A percentile compares a stretch with the other conserved stretches of the same genome.
Evolutionary conservation across 495 filamentous ascomycete genomes (phyloP).

Genomic region (Trichoderma orchidacearum): DNA sequence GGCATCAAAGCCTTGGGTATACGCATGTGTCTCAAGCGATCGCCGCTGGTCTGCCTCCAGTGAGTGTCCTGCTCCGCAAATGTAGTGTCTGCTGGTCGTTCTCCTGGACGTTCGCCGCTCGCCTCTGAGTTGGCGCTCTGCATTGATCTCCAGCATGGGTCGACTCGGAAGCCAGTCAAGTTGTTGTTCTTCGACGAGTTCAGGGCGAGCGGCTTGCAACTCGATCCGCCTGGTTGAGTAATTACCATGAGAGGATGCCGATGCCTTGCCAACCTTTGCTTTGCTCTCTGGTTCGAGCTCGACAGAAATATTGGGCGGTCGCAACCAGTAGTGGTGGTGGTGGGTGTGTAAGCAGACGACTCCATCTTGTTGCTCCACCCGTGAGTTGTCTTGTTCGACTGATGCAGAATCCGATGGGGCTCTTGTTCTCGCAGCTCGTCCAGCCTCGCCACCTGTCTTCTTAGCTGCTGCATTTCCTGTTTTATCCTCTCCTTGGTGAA

Average conservation of each 20-base stretch:
- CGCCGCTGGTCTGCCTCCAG: not conserved
- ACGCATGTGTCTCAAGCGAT: not conserved
- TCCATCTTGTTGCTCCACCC: not conserved
- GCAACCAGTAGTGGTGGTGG: constrained; percentile 43
- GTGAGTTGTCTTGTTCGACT: not conserved
- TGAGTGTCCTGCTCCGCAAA: not conserved
- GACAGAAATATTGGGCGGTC: constrained; percentile 6
- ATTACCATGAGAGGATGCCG: not conserved
- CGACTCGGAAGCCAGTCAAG: not conserved
- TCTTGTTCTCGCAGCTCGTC: not conserved
- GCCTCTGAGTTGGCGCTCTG: not conserved
- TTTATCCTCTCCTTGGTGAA: not conserved
- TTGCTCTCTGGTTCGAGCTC: not conserved
- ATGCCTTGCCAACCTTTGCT: not conserved
- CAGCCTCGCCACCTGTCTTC: not conserved
- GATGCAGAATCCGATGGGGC: not conserved
- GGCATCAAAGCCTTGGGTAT: not conserved
- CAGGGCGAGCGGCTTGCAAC: not conserved
- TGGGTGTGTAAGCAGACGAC: constrained; percentile 36
- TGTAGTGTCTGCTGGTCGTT: not conserved
- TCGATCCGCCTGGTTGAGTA: not conserved
- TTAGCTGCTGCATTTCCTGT: not conserved
- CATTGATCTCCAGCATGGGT: not conserved
- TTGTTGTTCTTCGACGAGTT: not conserved
- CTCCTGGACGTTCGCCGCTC: not conserved